A percentile compares a stretch with the other conserved stretches of the same genome.
Evolutionary conservation across 192 early-diverging fungal genomes (phyloP).

Genomic region (Rhizophagus sp.): DNA sequence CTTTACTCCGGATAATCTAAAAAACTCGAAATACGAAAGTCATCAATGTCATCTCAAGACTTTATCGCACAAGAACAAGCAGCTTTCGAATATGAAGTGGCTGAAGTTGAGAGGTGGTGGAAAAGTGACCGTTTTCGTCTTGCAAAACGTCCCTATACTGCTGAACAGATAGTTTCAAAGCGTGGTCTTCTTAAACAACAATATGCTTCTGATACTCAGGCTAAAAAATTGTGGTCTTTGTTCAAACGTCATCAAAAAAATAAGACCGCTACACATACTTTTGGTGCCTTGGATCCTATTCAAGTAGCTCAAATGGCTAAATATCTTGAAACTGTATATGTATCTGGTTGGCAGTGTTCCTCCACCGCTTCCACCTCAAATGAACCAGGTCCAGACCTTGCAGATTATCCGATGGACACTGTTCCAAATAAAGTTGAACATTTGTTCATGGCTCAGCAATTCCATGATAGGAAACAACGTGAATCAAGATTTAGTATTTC

Average conservation of each 20-base stretch:
- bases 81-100: constrained; percentile 77
- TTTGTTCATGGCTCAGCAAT: constrained; percentile 92
- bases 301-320: constrained; percentile 97
- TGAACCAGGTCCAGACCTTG: constrained; percentile 77
- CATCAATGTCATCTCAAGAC: constrained; percentile 43
- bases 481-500: constrained; percentile 80
- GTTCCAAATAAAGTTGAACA: constrained; percentile 99
- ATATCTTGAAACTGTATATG: constrained; percentile 65
- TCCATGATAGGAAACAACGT: constrained; percentile 96
- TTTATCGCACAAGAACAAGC: constrained; percentile 65
- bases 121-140: constrained; percentile 76
- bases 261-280: constrained; percentile 86
- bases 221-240: constrained; percentile 91
- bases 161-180: constrained; percentile 82
- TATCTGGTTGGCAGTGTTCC: constrained; percentile 98
- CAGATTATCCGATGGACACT: constrained; percentile 98
- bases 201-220: constrained; percentile 83
- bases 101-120: constrained; percentile 89
- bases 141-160: constrained; percentile 79
- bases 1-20: not conserved
- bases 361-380: constrained; percentile 64
- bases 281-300: constrained; percentile 93
- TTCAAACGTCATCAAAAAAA: constrained; percentile 75
- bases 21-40: constrained; percentile 13
- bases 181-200: constrained; percentile 74